Evolutionary conservation across 1,139 yeast genomes (phyloP).

Genomic region (Blastobotrys raffinosifermentans): DNA sequence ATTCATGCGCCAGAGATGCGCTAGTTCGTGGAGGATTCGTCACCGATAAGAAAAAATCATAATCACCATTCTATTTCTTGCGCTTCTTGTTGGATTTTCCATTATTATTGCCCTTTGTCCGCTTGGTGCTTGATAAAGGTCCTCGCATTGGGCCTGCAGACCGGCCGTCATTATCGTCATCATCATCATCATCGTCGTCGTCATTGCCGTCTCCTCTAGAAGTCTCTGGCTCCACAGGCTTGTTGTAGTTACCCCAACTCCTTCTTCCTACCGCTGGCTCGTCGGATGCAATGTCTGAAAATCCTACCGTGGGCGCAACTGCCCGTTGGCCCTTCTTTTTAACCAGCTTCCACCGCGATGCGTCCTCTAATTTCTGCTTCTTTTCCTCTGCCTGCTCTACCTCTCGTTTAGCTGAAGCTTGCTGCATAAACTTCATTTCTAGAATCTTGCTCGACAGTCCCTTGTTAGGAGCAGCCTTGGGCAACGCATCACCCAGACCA

Average conservation of each 20-base stretch:
- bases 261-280: conserved; percentile 16
- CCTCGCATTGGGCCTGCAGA: too few relatives aligned
- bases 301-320: conserved; percentile 17
- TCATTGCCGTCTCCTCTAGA: conserved; percentile 4
- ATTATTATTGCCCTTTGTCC: conserved; percentile 18
- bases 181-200: conserved; percentile 17
- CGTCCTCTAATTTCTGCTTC: conserved; percentile 35
- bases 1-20: conserved; percentile 82
- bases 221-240: conserved; percentile 7
- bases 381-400: conserved; percentile 35
- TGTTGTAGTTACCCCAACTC: conserved; percentile 23
- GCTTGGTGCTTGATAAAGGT: too few relatives aligned
- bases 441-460: conserved; percentile 57
- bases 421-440: conserved; percentile 67
- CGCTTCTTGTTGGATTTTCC: neutral
- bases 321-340: conserved; percentile 5
- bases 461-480: conserved; percentile 19
- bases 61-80: neutral
- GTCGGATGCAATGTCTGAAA: conserved; percentile 19
- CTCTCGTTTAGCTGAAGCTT: conserved; percentile 36
- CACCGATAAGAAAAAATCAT: conserved; percentile 17
- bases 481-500: conserved; percentile 15
- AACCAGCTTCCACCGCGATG: conserved; percentile 54
- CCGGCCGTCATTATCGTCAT: conserved; percentile 28
- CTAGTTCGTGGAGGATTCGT: conserved; percentile 57